A percentile compares a stretch with the other conserved stretches of the same genome.
Conservation (phyloP, 139 green algal genomes). For the Zygnema circumcarinatum region DNA sequence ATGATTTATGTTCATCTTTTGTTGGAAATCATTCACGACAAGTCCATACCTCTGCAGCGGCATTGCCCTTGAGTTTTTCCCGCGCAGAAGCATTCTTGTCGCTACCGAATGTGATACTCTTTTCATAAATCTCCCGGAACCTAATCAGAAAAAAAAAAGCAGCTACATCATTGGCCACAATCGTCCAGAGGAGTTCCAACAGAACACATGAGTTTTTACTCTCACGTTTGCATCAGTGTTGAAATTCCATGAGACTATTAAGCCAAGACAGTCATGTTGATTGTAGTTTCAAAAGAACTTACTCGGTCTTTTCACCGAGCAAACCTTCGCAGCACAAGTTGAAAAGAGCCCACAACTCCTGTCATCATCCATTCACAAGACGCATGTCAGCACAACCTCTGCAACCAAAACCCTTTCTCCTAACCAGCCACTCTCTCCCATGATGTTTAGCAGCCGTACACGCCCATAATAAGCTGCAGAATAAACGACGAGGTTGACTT, state of each 20-base stretch:
- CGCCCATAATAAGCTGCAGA: not conserved
- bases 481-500: not conserved
- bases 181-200: not conserved
- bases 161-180: not conserved
- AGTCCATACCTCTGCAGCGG: conserved; percentile 62
- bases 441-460: not conserved
- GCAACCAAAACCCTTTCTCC: not conserved
- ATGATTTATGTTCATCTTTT: too few relatives aligned
- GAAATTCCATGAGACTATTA: not conserved
- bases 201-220: not conserved
- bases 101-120: conserved; percentile 68
- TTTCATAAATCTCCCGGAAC: conserved; percentile 61
- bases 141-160: not conserved
- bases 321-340: conserved; percentile 75
- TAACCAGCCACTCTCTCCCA: not conserved
- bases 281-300: not conserved
- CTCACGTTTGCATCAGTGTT: not conserved
- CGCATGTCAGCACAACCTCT: not conserved
- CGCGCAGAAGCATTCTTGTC: conserved; percentile 69
- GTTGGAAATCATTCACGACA: too few relatives aligned
- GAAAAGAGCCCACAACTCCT: conserved; percentile 89
- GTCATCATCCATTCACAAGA: conserved; percentile 52
- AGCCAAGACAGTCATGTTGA: not conserved
- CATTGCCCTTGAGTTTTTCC: conserved; percentile 69
- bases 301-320: conserved; percentile 56